Base-by-base conservation (phyloP, 176 grass and related monocot genomes). In the Ananas comosus region DNA sequence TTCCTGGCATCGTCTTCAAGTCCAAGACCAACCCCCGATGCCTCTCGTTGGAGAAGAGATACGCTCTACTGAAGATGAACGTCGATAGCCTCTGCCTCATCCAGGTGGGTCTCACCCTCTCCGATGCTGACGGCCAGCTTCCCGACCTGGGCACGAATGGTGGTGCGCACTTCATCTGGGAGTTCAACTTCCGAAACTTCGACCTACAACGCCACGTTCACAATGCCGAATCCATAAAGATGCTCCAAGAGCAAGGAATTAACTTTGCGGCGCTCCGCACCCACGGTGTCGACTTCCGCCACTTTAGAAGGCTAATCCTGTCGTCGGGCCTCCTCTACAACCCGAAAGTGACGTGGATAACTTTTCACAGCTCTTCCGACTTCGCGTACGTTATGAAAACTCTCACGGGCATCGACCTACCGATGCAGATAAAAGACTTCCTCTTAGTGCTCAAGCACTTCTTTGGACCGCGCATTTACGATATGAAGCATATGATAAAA, bases 161-260 rank as follows among this genome's bases (percentile, higher is more conserved):
- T 12, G 0, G 1, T n/a, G 2, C 16, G 0, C 56, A 9, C 1
- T 24, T 90, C 14, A 82, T 79, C 11, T 99, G 91, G 89, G 74
- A 99, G 49, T 75, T 99, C 78, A 99, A 99, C 87, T 86, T 99
- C 42, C 27, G 48, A 8, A 89, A 93, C 67, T 99, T 99, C 80
- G 89, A 99, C 71, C 86, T 63, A 59, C 79, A 51, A 23, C 48
- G 81, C 4, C 86, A 99, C 75, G 80, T 66, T 21, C 82, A 90
- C 72, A 56, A 83, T 0, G 80, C 89, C 0, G 84, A 83, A 0
- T 99, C 94, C 0, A 14, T 99, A 24, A 17, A 47, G 11, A 74
- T 99, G 1, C 73, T 99, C 9, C 67, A 65, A 23, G 7, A 50
- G 3, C 81, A 81, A 61, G 94, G 94, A 16, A 23, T 99, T 17